A percentile compares a stretch with the other conserved stretches of the same genome.
phyloP scores from a whole-genome alignment of 768 basidiomycete genomes.

The Collybiopsis confluens region DNA sequence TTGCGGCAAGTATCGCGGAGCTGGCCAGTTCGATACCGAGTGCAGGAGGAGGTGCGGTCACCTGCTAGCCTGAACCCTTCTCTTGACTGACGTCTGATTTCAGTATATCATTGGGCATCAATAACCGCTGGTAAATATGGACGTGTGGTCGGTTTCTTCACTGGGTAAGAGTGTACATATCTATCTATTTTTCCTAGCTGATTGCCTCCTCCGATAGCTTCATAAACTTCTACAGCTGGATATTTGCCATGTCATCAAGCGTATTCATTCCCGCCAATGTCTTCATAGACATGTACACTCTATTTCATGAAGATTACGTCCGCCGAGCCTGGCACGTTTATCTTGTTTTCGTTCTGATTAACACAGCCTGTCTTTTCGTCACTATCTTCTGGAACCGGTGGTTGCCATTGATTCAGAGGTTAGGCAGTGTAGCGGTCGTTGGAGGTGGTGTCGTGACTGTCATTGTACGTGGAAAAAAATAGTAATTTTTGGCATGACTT shows the following conservation, averaged over 20 bases:
- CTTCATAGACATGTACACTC: slow-evolving; percentile 13
- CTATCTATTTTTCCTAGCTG: background rate
- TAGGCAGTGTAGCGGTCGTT: slow-evolving; percentile 11
- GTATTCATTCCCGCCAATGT: slow-evolving; percentile 13
- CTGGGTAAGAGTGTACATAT: slow-evolving; percentile 2
- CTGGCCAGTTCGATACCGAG: slow-evolving; percentile 15
- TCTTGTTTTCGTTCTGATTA: slow-evolving; percentile 11
- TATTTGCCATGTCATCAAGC: slow-evolving; percentile 13
- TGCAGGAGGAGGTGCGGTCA: slow-evolving; percentile 15
- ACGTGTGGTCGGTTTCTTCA: slow-evolving; percentile 12
- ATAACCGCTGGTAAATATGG: slow-evolving; percentile 13
- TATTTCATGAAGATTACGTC: slow-evolving; percentile 12
- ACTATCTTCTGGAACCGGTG: slow-evolving; percentile 13
- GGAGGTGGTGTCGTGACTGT: slow-evolving; percentile 13
- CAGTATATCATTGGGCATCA: slow-evolving; percentile 15
- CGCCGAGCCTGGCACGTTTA: slow-evolving; percentile 12
- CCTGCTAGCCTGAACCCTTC: too few relatives aligned
- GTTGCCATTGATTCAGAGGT: slow-evolving; percentile 11
- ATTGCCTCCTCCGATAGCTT: slow-evolving; percentile 4
- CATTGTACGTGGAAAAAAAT: slow-evolving; percentile 3
- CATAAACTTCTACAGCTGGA: slow-evolving; percentile 15
- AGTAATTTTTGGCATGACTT: background rate
- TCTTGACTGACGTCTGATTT: too few relatives aligned
- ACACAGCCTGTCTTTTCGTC: slow-evolving; percentile 10
- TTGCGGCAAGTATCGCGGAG: slow-evolving; percentile 13